Conservation (phyloP, 306 rosid genomes). For the Casuarina glauca region DNA sequence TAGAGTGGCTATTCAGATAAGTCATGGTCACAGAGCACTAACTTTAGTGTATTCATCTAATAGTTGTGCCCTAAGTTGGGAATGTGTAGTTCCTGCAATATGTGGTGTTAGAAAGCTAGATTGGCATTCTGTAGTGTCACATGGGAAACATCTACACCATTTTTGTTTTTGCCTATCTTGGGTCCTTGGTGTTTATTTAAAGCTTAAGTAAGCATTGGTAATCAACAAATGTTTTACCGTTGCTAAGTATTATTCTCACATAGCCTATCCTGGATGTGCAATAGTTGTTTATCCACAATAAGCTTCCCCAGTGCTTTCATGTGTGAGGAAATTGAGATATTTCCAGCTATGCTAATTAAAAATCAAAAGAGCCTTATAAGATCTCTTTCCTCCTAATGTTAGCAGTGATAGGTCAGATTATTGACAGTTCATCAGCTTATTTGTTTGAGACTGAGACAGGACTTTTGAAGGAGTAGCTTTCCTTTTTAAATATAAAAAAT, state of each 20-base stretch:
- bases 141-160: not conserved
- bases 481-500: too few relatives aligned
- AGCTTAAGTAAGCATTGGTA: not conserved
- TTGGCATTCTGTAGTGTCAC: not conserved
- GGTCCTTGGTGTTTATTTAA: not conserved
- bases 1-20: not conserved
- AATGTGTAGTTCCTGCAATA: not conserved
- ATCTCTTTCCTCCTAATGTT: not conserved
- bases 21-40: not conserved
- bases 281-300: not conserved
- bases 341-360: not conserved
- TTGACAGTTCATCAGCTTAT: too few relatives aligned
- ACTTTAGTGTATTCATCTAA: not conserved
- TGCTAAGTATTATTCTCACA: not conserved
- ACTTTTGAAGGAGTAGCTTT: too few relatives aligned
- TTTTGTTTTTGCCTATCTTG: not conserved
- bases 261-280: not conserved
- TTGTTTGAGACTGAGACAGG: too few relatives aligned
- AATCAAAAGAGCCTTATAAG: not conserved
- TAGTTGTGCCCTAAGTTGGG: not conserved
- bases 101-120: not conserved
- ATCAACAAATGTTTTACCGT: not conserved
- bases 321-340: not conserved
- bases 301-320: not conserved
- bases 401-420: not conserved